Evolutionary conservation across 306 rosid genomes (phyloP), one percentile per base, ranked within the genome.

Genomic region (Boehmeria nivea): DNA sequence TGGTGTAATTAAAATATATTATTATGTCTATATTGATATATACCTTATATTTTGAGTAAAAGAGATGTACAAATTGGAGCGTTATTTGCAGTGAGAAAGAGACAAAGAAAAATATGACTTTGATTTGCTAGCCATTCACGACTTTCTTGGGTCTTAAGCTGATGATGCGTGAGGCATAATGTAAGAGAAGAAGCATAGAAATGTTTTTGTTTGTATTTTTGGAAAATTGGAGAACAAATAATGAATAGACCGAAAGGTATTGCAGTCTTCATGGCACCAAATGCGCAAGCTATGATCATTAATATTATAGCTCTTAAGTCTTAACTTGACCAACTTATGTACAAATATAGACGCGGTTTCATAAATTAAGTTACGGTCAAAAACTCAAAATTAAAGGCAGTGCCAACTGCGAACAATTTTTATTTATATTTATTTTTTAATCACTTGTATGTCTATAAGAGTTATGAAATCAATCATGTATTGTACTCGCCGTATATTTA

Each of bases 251-350:
- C 43, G 28, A 27, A 31, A 27, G 17, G 43, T 17, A 60, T 44
- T 45, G 65, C 65, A 45, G 8, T 36, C 2, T 44, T 59, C 23
- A 18, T 59, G 64, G 53, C 64, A 27, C 26, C 64, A 59, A 43
- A 44, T 26, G 39, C 53, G 64, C n/a, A 27, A 17, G 4, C 25
- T 12, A n/a, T n/a, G n/a, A n/a, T n/a, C n/a, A n/a, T n/a, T n/a
- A n/a, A n/a, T n/a, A n/a, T n/a, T n/a, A n/a, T n/a, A n/a, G n/a
- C n/a, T n/a, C n/a, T n/a, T n/a, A n/a, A n/a, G n/a, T n/a, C n/a
- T 12, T 9, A 12, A 8, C 14, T 48, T 19, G 11, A 24, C 17
- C 14, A 12, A 49, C 11, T 11, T 2, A 13, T 22, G 5, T 17
- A 50, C 26, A 14, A 50, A 3, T 21, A 9, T 11, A 8, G 10